These are phyloP conservation scores for Vanrija sp. DNA, from an alignment of 1,284 basidiomycete genomes.

Conservation along the genomic window DNA sequence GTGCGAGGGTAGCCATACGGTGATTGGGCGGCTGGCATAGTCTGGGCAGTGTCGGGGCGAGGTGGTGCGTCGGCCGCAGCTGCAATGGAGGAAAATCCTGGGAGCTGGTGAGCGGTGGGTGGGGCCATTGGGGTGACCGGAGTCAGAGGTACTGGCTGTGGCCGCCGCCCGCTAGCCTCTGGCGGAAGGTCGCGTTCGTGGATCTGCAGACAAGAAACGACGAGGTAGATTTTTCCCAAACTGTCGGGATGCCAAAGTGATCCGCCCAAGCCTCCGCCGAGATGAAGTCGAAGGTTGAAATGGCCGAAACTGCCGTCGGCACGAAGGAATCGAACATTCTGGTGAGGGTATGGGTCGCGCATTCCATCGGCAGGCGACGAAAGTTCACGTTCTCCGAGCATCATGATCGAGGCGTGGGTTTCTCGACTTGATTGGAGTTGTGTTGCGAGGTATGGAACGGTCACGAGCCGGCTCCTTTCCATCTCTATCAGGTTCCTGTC, in stretches of 20 bases:
- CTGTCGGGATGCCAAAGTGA: conserved; percentile 34
- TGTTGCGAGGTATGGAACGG: conserved; percentile 23
- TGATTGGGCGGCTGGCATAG: not conserved
- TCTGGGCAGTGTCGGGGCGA: not conserved
- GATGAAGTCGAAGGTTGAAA: conserved; percentile 43
- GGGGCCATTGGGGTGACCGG: conserved; percentile 5
- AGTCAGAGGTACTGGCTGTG: not conserved
- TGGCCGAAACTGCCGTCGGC: conserved; percentile 26
- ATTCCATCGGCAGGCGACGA: conserved; percentile 41
- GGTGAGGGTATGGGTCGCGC: conserved; percentile 43
- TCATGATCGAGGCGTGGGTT: conserved; percentile 29
- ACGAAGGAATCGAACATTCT: conserved; percentile 35
- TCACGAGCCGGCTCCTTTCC: conserved; percentile 28
- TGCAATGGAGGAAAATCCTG: conserved; percentile 17
- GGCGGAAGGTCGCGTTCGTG: conserved; percentile 18
- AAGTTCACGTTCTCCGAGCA: conserved; percentile 31
- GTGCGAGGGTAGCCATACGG: not conserved
- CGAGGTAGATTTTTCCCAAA: conserved; percentile 34
- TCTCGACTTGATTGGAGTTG: conserved; percentile 29
- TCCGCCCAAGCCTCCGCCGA: conserved; percentile 42
- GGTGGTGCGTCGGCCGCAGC: conserved; percentile 6
- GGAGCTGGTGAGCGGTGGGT: conserved; percentile 7
- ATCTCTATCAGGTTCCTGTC: conserved; percentile 32
- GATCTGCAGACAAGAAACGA: conserved; percentile 37
- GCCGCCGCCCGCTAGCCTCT: conserved; percentile 2